A percentile compares a stretch with the other conserved stretches of the same genome.
Conservation (phyloP, 2,329 filamentous ascomycete genomes). For the Lachnellula subtilissima region DNA sequence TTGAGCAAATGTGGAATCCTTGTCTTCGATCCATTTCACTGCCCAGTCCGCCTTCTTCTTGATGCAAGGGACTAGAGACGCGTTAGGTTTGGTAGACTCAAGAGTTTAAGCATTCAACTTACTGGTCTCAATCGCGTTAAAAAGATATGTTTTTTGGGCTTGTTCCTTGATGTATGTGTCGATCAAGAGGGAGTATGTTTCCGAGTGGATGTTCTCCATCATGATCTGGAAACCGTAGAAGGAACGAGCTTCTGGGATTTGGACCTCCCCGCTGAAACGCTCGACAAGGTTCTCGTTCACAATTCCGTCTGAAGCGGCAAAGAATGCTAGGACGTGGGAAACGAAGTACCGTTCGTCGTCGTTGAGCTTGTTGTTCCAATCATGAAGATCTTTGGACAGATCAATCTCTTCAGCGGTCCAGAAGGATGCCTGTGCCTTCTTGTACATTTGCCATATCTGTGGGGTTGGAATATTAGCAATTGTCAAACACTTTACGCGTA, state of each 20-base stretch:
- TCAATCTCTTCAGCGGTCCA: slow-evolving; percentile 99
- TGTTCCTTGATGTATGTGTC: slow-evolving; percentile 99
- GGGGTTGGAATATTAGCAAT: slow-evolving; percentile 31
- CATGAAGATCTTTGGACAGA: slow-evolving; percentile 95
- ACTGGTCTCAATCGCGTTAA: slow-evolving; percentile 98
- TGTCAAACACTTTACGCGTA: slow-evolving; percentile 65
- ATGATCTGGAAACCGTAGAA: slow-evolving; percentile 99
- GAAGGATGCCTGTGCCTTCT: slow-evolving; percentile 99
- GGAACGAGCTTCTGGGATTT: slow-evolving; percentile 96
- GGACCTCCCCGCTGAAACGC: slow-evolving; percentile 94
- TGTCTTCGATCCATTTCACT: slow-evolving; percentile 88
- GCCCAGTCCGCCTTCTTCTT: slow-evolving; percentile 99
- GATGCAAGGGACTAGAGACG: slow-evolving; percentile 75
- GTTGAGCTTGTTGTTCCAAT: slow-evolving; percentile 97
- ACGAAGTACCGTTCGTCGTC: slow-evolving; percentile 98
- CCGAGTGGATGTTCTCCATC: slow-evolving; percentile 99
- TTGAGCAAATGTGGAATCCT: slow-evolving; percentile 89
- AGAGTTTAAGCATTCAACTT: slow-evolving; percentile 35
- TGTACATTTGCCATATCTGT: slow-evolving; percentile 99
- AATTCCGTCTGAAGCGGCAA: slow-evolving; percentile 96
- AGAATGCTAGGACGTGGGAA: slow-evolving; percentile 98
- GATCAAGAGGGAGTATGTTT: slow-evolving; percentile 98
- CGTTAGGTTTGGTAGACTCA: slow-evolving; percentile 25
- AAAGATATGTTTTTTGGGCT: slow-evolving; percentile 86
- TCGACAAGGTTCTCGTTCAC: slow-evolving; percentile 99